Evolutionary conservation across 2,329 filamentous ascomycete species (phyloP).

Genomic region (Monilinia laxa): DNA sequence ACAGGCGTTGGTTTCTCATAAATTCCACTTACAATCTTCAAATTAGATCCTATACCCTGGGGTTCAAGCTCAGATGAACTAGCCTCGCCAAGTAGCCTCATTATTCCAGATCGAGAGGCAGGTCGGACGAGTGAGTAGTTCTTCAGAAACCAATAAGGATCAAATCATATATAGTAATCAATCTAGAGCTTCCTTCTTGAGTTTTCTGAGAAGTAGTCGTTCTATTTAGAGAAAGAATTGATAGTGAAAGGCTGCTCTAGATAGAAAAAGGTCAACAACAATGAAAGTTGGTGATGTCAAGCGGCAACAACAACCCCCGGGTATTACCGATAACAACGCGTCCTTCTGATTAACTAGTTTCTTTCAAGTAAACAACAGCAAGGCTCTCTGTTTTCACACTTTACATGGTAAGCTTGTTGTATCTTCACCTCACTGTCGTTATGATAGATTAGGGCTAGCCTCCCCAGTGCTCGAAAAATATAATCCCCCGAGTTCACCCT

Average conservation of each 20-base stretch:
- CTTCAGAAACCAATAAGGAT: not conserved
- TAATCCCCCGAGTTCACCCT: conserved; percentile 2
- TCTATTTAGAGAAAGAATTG: not conserved
- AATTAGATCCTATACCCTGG: not conserved
- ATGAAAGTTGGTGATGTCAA: conserved; percentile 1
- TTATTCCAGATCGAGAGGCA: not conserved
- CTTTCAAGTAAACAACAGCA: conserved; percentile 1
- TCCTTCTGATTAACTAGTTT: conserved; percentile 4
- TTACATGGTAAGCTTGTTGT: not conserved
- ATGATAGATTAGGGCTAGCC: not conserved
- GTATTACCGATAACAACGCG: not conserved
- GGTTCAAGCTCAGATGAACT: not conserved
- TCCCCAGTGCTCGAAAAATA: not conserved
- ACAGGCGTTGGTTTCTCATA: not conserved
- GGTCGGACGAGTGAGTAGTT: not conserved
- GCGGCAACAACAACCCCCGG: conserved; percentile 5
- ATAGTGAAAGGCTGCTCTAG: not conserved
- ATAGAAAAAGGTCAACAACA: not conserved
- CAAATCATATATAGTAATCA: not conserved
- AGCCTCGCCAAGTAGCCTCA: not conserved
- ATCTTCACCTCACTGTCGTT: not conserved
- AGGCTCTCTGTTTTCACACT: not conserved
- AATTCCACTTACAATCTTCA: not conserved
- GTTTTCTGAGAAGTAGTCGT: not conserved
- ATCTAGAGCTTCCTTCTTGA: not conserved